A percentile compares a stretch with the other conserved stretches of the same genome.
phyloP scores from a whole-genome alignment of 805 yeast species.

The Sugiyamaella valdiviana region DNA sequence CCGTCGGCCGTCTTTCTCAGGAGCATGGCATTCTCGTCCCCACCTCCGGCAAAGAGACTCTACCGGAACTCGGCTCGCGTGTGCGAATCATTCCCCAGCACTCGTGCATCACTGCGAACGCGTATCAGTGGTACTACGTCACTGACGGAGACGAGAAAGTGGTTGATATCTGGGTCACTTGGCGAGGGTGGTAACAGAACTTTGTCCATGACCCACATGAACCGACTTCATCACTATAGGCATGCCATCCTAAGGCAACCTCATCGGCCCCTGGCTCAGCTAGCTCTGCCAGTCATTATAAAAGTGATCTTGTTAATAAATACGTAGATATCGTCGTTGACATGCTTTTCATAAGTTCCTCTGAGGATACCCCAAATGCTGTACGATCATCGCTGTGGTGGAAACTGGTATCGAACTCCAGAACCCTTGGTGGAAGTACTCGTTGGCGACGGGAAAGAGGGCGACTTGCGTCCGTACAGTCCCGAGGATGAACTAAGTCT shows the following conservation, averaged over 20 bases:
- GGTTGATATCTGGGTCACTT: constrained; percentile 60
- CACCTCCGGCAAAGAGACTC: constrained; percentile 15
- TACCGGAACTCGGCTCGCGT: constrained; percentile 40
- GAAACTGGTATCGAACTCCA: not conserved
- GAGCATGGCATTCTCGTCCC: constrained; percentile 75
- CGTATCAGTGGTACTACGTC: constrained; percentile 51
- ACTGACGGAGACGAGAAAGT: constrained; percentile 45
- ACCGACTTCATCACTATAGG: no score
- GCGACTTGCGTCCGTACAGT: not conserved
- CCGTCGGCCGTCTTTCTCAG: constrained; percentile 62
- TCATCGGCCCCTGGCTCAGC: no score
- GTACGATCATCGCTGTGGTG: not conserved
- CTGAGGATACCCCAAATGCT: no score
- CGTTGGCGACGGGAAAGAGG: not conserved
- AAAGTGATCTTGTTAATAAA: no score
- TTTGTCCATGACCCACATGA: no score
- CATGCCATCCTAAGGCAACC: no score
- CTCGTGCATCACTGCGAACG: constrained; percentile 63
- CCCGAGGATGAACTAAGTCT: not conserved
- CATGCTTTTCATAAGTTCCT: not conserved
- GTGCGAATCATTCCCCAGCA: constrained; percentile 62
- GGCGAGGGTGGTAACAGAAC: constrained; percentile 46
- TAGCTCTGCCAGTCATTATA: not conserved
- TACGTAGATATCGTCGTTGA: not conserved
- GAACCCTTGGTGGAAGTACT: not conserved